Base-by-base conservation (phyloP, 805 yeast species). In the Candida maltosa region DNA sequence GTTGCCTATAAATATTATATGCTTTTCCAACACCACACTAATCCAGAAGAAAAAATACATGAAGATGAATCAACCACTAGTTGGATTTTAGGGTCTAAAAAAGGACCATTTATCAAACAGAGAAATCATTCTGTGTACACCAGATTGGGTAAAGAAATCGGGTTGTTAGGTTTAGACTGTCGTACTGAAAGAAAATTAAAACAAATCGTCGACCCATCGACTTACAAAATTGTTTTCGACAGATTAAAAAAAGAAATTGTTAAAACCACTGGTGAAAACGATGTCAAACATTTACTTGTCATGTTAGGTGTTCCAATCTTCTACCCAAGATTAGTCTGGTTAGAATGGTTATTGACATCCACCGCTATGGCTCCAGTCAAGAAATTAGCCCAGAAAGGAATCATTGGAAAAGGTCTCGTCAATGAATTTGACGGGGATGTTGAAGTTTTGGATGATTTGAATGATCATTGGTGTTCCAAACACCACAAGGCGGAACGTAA, bases 381-480 rank as follows among this genome's bases (percentile, higher is more conserved):
- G 51, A 70, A 56, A 23, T 45, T 70, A 44, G 76, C 91, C 2
- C 68, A 74, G 37, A 73, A 71, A 38, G 87, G 88, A 2, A 35
- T 59, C 17, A 59, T 84, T 26, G 74, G 79, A 32, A 70, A 73
- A 40, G 94, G 95, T 0, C 60, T 91, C 22, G 87, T 87, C 17
- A 91, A 93, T 53, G 93, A 86, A 47, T 91, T 89, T 51, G 96
- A 89, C 54, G 97, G 97, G 2, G 78, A 83, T 26, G 80, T 91
- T 5, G 97, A 91, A 60, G 76, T 91, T 11, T 70, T 93, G 46
- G 97, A 93, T 54, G 97, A 91, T 56, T 69, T 93, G 58, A 82
- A 88, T 52, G 98, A 91, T 56, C 97, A 91, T 62, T 91, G 98
- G 98, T 88, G 97, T 57, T 82, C 96, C 3, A 72, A 72, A 40